These are phyloP conservation scores for Trichomonascaceae sp. DNA, from an alignment of 1,139 yeast species.

Conservation along the genomic window DNA sequence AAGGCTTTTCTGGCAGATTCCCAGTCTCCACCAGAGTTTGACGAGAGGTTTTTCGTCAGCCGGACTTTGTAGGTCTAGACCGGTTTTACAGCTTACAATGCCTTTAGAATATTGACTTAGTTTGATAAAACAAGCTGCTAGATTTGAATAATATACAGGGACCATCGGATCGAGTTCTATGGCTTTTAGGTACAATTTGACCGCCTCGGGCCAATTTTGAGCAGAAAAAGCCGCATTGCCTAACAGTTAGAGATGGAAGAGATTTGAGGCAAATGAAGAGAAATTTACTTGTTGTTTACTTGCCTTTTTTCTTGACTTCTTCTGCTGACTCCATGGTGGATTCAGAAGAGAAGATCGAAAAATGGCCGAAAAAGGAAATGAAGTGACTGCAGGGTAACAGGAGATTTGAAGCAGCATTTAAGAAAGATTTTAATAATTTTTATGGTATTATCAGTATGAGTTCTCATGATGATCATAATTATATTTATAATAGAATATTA, in stretches of 20 bases:
- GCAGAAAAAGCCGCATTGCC: conserved; percentile 50
- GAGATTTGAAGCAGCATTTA: not conserved
- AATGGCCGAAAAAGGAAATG: not conserved
- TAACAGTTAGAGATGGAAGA: conserved; percentile 24
- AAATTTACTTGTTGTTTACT: not conserved
- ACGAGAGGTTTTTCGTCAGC: conserved; percentile 17
- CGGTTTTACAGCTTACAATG: conserved; percentile 26
- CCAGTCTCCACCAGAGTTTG: conserved; percentile 57
- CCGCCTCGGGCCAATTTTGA: conserved; percentile 57
- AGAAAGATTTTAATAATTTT: not conserved
- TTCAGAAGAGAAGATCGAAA: not conserved
- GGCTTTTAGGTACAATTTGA: conserved; percentile 64
- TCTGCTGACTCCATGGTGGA: conserved; percentile 3
- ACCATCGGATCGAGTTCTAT: conserved; percentile 55
- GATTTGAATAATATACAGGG: conserved; percentile 73
- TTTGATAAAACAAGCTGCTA: conserved; percentile 74
- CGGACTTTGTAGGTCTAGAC: not conserved
- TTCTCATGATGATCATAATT: not conserved
- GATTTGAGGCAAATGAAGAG: not conserved
- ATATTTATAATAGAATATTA: too few relatives aligned
- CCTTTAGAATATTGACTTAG: conserved; percentile 51
- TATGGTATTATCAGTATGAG: too few relatives aligned
- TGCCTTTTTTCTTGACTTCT: conserved; percentile 8
- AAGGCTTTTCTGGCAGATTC: conserved; percentile 39
- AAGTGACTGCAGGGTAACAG: not conserved